phyloP scores from a whole-genome alignment of 768 basidiomycete species.

The Dictyophora rubrovolvata region DNA sequence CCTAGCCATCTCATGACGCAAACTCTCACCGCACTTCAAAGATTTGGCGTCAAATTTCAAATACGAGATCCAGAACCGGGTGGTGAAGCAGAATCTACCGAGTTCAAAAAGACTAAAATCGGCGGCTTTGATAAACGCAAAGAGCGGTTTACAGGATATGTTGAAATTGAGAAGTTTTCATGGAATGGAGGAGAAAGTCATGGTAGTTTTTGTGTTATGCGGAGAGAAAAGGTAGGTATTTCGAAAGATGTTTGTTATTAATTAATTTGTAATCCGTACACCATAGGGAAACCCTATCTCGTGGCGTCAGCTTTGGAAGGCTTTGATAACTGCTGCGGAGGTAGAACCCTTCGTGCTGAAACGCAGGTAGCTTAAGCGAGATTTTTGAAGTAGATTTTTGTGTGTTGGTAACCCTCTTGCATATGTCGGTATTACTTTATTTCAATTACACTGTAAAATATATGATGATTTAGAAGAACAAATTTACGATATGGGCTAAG shows the following conservation, averaged over 20 bases:
- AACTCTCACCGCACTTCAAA: slow-evolving; percentile 28
- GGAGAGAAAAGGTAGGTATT: slow-evolving; percentile 49
- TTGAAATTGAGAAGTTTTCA: slow-evolving; percentile 55
- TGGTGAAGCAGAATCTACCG: background rate
- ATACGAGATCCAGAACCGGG: background rate
- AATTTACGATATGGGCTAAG: no score
- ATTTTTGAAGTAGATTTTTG: background rate
- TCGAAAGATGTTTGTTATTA: background rate
- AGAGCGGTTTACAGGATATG: slow-evolving; percentile 62
- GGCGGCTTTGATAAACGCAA: slow-evolving; percentile 60
- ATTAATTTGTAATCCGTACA: background rate
- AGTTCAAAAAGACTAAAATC: slow-evolving; percentile 28
- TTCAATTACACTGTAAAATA: no score
- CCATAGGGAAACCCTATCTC: slow-evolving; percentile 66
- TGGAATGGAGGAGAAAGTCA: slow-evolving; percentile 27
- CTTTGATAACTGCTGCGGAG: slow-evolving; percentile 36
- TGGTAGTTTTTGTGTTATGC: slow-evolving; percentile 63
- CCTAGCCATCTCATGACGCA: slow-evolving; percentile 23
- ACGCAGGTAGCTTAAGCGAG: background rate
- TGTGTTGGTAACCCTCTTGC: background rate
- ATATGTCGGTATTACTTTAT: background rate
- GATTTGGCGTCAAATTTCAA: slow-evolving; percentile 33
- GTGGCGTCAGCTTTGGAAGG: slow-evolving; percentile 71
- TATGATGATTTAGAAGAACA: no score
- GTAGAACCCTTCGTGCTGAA: slow-evolving; percentile 51